A percentile compares a stretch with the other conserved stretches of the same genome.
These are phyloP conservation scores for Exserohilum rostratum DNA, from an alignment of 2,329 filamentous ascomycete species.

Conservation along the genomic window DNA sequence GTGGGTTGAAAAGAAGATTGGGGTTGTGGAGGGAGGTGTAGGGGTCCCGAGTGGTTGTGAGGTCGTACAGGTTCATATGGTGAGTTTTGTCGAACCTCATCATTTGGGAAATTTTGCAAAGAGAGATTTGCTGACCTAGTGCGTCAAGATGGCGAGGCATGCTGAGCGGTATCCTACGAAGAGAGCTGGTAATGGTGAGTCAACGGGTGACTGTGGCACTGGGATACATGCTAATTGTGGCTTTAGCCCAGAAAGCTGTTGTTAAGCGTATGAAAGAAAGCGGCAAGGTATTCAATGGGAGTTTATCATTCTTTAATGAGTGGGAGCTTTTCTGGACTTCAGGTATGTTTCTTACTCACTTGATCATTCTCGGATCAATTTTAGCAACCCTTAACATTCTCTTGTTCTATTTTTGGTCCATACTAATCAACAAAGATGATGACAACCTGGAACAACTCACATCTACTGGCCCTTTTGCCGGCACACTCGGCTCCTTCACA, in stretches of 20 bases:
- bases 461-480: constrained; percentile 62
- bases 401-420: no score
- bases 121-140: constrained; percentile 13
- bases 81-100: no score
- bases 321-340: constrained; percentile 62
- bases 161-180: constrained; percentile 63
- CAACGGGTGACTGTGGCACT: not conserved
- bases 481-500: constrained; percentile 59
- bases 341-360: constrained; percentile 25
- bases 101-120: no score
- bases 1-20: constrained; percentile 58
- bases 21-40: constrained; percentile 50
- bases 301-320: constrained; percentile 60
- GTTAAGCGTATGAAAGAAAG: constrained; percentile 54
- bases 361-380: no score
- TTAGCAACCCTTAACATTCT: no score
- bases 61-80: constrained; percentile 66
- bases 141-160: constrained; percentile 61
- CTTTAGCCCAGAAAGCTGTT: constrained; percentile 56
- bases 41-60: constrained; percentile 56
- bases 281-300: constrained; percentile 53
- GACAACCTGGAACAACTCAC: constrained; percentile 61
- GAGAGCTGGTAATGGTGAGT: constrained; percentile 57
- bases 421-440: constrained; percentile 33
- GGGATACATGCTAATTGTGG: constrained; percentile 16